Conservation (phyloP, 331 rosid genomes). For the Spiraea crenata region DNA sequence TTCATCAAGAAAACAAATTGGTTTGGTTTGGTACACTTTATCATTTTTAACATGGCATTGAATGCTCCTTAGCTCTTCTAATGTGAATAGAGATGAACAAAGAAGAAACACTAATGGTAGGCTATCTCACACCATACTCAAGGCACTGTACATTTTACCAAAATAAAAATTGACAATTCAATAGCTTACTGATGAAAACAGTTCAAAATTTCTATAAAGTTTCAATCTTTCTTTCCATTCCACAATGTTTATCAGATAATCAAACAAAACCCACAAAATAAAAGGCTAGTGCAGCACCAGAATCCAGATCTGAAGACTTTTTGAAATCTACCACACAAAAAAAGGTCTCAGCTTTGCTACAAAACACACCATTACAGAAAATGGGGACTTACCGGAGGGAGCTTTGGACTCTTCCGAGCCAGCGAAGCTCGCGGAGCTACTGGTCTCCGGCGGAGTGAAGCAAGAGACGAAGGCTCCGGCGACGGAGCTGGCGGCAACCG, state of each 20-base stretch:
- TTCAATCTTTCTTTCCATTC: neutral
- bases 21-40: neutral
- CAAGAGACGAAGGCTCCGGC: constrained; percentile 60
- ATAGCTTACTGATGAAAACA: too few species aligned
- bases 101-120: neutral
- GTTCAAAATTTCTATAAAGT: neutral
- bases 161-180: too few species aligned
- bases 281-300: neutral
- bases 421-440: constrained; percentile 34
- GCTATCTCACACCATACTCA: too few species aligned
- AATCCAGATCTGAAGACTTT: neutral
- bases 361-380: neutral
- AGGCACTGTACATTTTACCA: too few species aligned
- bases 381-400: constrained; percentile 40
- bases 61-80: neutral
- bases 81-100: neutral
- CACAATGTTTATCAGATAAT: neutral
- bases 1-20: neutral
- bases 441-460: constrained; percentile 68
- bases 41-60: neutral
- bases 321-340: too few species aligned
- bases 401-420: constrained; percentile 52
- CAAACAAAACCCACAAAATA: constrained; percentile 12
- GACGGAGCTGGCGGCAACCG: constrained; percentile 53
- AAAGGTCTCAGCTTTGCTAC: neutral